A percentile compares a stretch with the other conserved stretches of the same genome.
phyloP scores from a whole-genome alignment of 805 yeast species.

The Metschnikowia sp. region DNA sequence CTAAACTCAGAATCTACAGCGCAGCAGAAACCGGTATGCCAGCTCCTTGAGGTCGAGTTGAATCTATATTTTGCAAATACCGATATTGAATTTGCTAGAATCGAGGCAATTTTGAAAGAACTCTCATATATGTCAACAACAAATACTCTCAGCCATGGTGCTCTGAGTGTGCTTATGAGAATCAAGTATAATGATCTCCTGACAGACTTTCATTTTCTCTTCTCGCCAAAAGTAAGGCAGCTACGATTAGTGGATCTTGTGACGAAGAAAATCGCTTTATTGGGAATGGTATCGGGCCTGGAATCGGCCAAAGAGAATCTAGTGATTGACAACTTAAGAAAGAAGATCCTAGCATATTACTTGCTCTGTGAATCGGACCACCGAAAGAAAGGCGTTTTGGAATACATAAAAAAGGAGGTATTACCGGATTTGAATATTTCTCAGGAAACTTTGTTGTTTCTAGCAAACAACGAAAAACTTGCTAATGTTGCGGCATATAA shows the following conservation, averaged over 20 bases:
- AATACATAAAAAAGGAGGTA: conserved; percentile 16
- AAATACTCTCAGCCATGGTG: conserved; percentile 1
- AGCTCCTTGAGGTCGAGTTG: conserved; percentile 9
- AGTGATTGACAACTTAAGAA: conserved; percentile 14
- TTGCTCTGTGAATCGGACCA: conserved; percentile 35
- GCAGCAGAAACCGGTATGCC: not conserved
- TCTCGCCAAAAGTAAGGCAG: conserved; percentile 10
- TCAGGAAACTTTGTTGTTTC: conserved; percentile 7
- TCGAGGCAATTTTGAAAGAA: conserved; percentile 5
- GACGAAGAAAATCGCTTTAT: conserved; percentile 27
- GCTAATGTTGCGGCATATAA: conserved; percentile 17
- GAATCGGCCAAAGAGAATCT: not conserved
- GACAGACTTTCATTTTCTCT: conserved; percentile 30
- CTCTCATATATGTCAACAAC: conserved; percentile 14
- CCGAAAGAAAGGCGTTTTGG: conserved; percentile 25
- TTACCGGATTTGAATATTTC: not conserved
- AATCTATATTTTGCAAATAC: conserved; percentile 7
- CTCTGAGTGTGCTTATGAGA: conserved; percentile 14
- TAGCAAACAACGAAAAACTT: conserved; percentile 13
- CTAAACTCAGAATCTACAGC: not conserved
- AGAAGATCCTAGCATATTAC: conserved; percentile 30
- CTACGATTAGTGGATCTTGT: conserved; percentile 26
- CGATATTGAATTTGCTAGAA: not conserved
- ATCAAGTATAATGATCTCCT: conserved; percentile 31
- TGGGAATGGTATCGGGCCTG: not conserved